A percentile compares a stretch with the other conserved stretches of the same genome.
These are phyloP conservation scores for Madurella fahalii DNA, from an alignment of 2,329 filamentous ascomycete genomes.

Conservation along the genomic window DNA sequence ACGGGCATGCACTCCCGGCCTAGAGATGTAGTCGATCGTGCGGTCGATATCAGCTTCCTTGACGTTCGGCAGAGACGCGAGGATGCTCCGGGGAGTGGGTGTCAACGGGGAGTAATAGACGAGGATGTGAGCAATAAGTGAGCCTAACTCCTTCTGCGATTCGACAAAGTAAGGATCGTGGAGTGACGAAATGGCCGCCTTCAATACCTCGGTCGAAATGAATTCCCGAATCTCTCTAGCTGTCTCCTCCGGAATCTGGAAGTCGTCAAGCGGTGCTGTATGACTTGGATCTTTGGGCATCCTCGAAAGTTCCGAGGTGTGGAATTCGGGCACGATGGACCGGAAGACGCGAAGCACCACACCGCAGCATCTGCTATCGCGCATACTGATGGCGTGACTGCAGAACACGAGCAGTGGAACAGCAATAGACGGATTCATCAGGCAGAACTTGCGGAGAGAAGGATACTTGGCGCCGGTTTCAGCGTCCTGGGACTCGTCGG, in stretches of 20 bases:
- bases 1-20: constrained; percentile 58
- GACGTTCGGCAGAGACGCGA: constrained; percentile 78
- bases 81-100: constrained; percentile 65
- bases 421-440: constrained; percentile 72
- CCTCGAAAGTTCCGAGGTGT: constrained; percentile 27
- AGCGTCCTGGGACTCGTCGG: constrained; percentile 27
- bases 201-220: constrained; percentile 82
- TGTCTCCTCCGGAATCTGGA: constrained; percentile 49
- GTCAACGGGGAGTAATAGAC: constrained; percentile 69
- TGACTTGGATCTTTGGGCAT: constrained; percentile 10
- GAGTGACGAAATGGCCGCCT: constrained; percentile 83
- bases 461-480: constrained; percentile 41
- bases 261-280: constrained; percentile 32
- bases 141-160: constrained; percentile 85
- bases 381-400: constrained; percentile 83
- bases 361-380: constrained; percentile 82
- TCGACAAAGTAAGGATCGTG: constrained; percentile 97
- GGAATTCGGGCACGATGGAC: constrained; percentile 77
- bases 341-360: constrained; percentile 84
- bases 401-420: constrained; percentile 89
- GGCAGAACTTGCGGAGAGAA: constrained; percentile 75
- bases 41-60: constrained; percentile 62
- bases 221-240: constrained; percentile 76
- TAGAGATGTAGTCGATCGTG: constrained; percentile 57
- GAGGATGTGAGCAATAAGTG: constrained; percentile 81